A percentile compares a stretch with the other conserved stretches of the same genome.
Evolutionary conservation across 2,329 filamentous ascomycete species (phyloP).

Genomic region (Botrytis sinoallii): DNA sequence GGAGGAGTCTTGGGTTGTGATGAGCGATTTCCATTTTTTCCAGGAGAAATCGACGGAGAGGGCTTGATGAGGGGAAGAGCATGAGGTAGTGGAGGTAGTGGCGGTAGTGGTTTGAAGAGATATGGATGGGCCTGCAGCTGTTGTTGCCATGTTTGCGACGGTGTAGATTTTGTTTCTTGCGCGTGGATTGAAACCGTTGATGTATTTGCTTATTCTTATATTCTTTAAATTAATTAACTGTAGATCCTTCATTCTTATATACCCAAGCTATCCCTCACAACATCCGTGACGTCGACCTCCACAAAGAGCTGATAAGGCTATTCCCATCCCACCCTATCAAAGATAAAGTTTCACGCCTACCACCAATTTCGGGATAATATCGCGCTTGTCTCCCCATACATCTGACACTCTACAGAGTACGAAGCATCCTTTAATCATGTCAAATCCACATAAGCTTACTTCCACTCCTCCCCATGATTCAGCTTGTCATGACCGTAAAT

Average conservation of each 20-base stretch:
- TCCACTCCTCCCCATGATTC: not conserved
- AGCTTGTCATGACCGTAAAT: not conserved
- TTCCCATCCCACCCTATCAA: not conserved
- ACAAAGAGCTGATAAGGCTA: not conserved
- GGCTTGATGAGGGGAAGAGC: not conserved
- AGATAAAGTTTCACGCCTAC: not conserved
- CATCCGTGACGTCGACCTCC: not conserved
- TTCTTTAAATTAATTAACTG: no score
- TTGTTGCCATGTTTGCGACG: not conserved
- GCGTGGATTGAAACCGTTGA: not conserved
- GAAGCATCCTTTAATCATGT: not conserved
- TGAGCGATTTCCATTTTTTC: slow-evolving; percentile 24
- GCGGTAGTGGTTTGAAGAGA: not conserved
- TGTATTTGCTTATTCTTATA: not conserved
- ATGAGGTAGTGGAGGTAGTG: not conserved
- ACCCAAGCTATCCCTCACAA: not conserved
- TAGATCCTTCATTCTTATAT: not conserved
- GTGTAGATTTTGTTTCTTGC: not conserved
- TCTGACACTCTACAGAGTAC: not conserved
- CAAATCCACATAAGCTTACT: slow-evolving; percentile 1
- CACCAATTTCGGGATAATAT: not conserved
- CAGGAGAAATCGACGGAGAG: slow-evolving; percentile 26
- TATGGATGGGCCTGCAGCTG: no score
- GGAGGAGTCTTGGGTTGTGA: not conserved
- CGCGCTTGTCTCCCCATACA: not conserved